Conservation (phyloP, 495 filamentous ascomycete species). For the Penicillium roqueforti region DNA sequence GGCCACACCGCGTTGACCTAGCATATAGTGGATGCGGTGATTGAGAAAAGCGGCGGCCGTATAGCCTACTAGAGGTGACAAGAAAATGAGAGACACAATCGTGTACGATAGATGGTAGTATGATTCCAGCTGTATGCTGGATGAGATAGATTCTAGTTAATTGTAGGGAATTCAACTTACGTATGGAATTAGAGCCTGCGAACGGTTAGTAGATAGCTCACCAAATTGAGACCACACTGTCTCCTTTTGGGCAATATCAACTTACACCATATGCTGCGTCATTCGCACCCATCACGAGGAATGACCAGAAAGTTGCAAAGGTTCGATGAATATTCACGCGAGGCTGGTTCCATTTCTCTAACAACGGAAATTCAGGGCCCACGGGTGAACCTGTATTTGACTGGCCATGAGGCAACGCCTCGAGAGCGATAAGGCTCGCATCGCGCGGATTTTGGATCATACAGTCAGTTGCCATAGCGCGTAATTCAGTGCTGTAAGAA, state of each 20-base stretch:
- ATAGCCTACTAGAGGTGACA: slow-evolving; percentile 59
- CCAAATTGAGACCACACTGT: background rate
- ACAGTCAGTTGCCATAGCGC: slow-evolving; percentile 15
- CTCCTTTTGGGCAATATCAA: background rate
- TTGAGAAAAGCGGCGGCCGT: slow-evolving; percentile 54
- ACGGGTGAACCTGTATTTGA: background rate
- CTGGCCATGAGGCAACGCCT: slow-evolving; percentile 14
- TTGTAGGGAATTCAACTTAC: slow-evolving; percentile 20
- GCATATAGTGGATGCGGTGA: slow-evolving; percentile 50
- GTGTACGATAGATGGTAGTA: slow-evolving; percentile 57
- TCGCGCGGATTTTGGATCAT: slow-evolving; percentile 10
- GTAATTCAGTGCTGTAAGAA: background rate
- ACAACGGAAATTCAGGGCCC: slow-evolving; percentile 11
- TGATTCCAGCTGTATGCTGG: slow-evolving; percentile 45
- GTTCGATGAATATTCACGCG: slow-evolving; percentile 61
- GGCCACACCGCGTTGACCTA: slow-evolving; percentile 74
- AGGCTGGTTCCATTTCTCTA: slow-evolving; percentile 64
- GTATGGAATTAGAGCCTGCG: slow-evolving; percentile 59
- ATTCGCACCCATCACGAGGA: slow-evolving; percentile 76
- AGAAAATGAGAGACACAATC: slow-evolving; percentile 59
- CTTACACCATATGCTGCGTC: slow-evolving; percentile 77
- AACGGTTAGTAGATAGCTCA: background rate
- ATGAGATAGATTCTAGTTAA: background rate
- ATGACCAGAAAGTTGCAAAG: slow-evolving; percentile 64
- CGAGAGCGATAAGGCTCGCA: slow-evolving; percentile 16